These are phyloP conservation scores for Gymnopus androsaceus DNA, from an alignment of 1,284 basidiomycete species.

Conservation along the genomic window DNA sequence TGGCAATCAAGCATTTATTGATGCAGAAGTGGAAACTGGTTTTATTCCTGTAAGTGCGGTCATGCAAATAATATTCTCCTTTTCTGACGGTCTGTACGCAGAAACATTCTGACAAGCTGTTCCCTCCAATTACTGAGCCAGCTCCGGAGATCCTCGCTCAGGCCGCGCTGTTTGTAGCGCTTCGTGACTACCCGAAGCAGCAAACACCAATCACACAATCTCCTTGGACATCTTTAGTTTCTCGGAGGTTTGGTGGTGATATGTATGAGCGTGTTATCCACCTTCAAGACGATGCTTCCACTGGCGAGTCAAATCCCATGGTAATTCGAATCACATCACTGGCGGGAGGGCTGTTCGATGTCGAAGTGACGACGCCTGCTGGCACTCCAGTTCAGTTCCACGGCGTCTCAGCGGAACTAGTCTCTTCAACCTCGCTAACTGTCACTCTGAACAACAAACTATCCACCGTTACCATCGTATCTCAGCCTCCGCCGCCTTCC, in stretches of 20 bases:
- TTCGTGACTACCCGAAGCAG: slow-evolving; percentile 57
- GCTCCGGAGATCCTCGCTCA: slow-evolving; percentile 70
- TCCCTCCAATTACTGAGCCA: slow-evolving; percentile 62
- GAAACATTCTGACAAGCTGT: slow-evolving; percentile 81
- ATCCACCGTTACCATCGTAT: slow-evolving; percentile 65
- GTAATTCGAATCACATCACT: slow-evolving; percentile 50
- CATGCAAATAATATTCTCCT: slow-evolving; percentile 1
- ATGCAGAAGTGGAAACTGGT: slow-evolving; percentile 88
- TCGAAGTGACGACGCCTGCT: slow-evolving; percentile 46
- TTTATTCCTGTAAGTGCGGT: slow-evolving; percentile 72
- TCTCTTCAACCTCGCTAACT: slow-evolving; percentile 49
- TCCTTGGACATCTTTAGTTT: slow-evolving; percentile 71
- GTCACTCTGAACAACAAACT: slow-evolving; percentile 51
- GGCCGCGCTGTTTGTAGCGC: slow-evolving; percentile 73
- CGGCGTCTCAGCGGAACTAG: slow-evolving; percentile 56
- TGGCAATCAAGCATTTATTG: slow-evolving; percentile 74
- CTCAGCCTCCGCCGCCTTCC: slow-evolving; percentile 57
- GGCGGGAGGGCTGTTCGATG: slow-evolving; percentile 50
- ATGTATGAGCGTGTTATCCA: slow-evolving; percentile 59
- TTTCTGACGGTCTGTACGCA: slow-evolving; percentile 29
- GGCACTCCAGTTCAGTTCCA: slow-evolving; percentile 43
- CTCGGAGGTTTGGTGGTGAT: slow-evolving; percentile 79
- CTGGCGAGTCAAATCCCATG: slow-evolving; percentile 33
- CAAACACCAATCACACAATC: slow-evolving; percentile 33
- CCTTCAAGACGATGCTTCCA: slow-evolving; percentile 54